Conservation (phyloP, 169 alveolate species). For the Perkinsus olseni region DNA sequence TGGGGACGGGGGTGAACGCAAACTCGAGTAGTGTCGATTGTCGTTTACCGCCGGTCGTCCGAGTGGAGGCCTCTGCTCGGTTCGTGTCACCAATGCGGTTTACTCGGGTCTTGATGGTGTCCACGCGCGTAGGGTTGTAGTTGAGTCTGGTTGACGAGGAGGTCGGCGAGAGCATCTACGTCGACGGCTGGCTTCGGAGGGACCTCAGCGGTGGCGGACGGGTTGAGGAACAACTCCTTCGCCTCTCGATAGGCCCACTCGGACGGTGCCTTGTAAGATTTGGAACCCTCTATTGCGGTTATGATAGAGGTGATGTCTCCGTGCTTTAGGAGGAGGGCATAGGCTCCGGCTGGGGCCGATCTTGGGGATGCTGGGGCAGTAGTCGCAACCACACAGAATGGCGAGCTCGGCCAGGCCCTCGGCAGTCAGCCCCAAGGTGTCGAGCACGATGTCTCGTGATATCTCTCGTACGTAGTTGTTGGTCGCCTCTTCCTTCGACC, state of each 20-base stretch:
- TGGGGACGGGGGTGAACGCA: neutral
- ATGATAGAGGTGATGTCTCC: constrained; percentile 68
- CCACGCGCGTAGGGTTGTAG: neutral
- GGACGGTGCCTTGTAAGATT: neutral
- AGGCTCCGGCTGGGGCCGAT: constrained; percentile 91
- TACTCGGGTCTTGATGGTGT: neutral
- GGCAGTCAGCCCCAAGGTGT: constrained; percentile 55
- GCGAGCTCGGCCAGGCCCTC: constrained; percentile 82
- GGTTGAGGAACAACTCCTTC: neutral
- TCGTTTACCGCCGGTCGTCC: neutral
- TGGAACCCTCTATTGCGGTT: constrained; percentile 5
- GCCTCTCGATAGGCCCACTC: neutral
- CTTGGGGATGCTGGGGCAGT: constrained; percentile 78
- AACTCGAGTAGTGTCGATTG: neutral
- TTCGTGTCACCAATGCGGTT: neutral
- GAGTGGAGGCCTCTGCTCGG: too few relatives aligned
- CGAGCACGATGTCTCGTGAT: constrained; percentile 47
- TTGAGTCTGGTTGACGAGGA: neutral
- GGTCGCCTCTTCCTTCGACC: constrained; percentile 19
- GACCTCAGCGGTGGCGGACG: neutral
- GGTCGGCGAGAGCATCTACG: neutral
- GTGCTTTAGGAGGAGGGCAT: constrained; percentile 67
- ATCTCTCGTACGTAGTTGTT: constrained; percentile 47
- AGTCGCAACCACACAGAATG: constrained; percentile 91
- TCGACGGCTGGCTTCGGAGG: neutral